Base-by-base conservation (phyloP, 1,284 basidiomycete species). In the Moesziomyces antarcticus region DNA sequence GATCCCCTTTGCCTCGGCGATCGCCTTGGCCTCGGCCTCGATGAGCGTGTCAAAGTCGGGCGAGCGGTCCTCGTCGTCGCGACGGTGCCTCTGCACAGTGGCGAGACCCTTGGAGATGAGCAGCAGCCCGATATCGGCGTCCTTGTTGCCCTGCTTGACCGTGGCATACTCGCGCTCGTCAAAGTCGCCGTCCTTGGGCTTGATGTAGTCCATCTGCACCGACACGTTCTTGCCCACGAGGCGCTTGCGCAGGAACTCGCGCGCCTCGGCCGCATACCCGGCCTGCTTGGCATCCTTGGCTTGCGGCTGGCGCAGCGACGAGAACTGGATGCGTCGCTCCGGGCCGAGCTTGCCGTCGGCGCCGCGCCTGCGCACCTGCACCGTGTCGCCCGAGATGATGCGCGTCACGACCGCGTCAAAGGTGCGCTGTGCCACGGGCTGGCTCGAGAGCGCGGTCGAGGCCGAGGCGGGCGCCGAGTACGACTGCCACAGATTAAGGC, bases 51-150 rank as follows among this genome's bases (percentile, higher is more conserved):
- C 96, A 76, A 93, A 94, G 83, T 97, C 95, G 14, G 91, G 89
- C 21, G 94, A 96, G 52, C 94, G 90, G 77, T 96, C 93, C 85
- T 98, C 96, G 82, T 98, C 96, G 77, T 97, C 95, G 44, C 93
- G 63, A 77, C 90, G 91, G 85, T 99, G 96, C 50, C 95, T 90
- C 46, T 97, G 90, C 10, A 93, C 92, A 55, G 91, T 92, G 3
- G 93, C 93, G 13, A 97, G 87, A 50, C 96, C 96, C 80, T 93
- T 93, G 82, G 97, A 94, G 65, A 97, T 90, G 37, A 99, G 87
- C 82, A 94, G 92, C 82, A 96, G 93, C 2, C 94, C 92, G 50
- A 98, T 87, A 82, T 97, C 97, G 54, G 69, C 62, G 42, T 75
- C 75, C 70, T 79, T 70, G 44, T 68, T 73, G 24, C 77, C 77